phyloP scores from a whole-genome alignment of 768 basidiomycete species.

The Psilocybe subaeruginosa region DNA sequence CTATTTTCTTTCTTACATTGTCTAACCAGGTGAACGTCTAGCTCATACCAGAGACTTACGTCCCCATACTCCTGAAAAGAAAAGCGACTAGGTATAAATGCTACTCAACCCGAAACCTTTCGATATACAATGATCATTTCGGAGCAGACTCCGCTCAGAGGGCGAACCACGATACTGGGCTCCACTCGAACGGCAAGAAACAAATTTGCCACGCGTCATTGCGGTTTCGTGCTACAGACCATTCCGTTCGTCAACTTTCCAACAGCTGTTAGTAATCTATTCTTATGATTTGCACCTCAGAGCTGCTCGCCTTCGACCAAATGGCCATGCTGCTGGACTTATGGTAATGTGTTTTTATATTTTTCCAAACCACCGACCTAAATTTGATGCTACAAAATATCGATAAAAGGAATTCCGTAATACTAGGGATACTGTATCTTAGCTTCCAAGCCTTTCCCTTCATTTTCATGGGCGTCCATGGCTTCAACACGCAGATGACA shows the following conservation, averaged over 20 bases:
- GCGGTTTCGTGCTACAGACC: constrained; percentile 66
- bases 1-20: too few relatives aligned
- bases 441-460: constrained; percentile 64
- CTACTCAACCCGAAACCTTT: too few relatives aligned
- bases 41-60: constrained; percentile 76
- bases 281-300: constrained; percentile 31
- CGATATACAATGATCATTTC: too few relatives aligned
- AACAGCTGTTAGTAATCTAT: too few relatives aligned
- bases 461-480: constrained; percentile 51
- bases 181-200: constrained; percentile 55
- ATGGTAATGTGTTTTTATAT: constrained; percentile 53
- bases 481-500: constrained; percentile 52
- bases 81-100: constrained; percentile 56
- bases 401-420: constrained; percentile 51
- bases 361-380: constrained; percentile 14
- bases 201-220: constrained; percentile 49
- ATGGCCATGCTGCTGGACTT: constrained; percentile 76
- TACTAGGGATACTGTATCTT: constrained; percentile 65
- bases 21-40: constrained; percentile 22
- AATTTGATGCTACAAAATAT: too few relatives aligned
- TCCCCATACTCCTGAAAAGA: constrained; percentile 56
- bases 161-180: constrained; percentile 59
- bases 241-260: constrained; percentile 55
- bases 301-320: constrained; percentile 64
- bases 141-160: constrained; percentile 50